These are phyloP conservation scores for Aspergillus ochraceus DNA, from an alignment of 2,329 filamentous ascomycete species.

Conservation along the genomic window DNA sequence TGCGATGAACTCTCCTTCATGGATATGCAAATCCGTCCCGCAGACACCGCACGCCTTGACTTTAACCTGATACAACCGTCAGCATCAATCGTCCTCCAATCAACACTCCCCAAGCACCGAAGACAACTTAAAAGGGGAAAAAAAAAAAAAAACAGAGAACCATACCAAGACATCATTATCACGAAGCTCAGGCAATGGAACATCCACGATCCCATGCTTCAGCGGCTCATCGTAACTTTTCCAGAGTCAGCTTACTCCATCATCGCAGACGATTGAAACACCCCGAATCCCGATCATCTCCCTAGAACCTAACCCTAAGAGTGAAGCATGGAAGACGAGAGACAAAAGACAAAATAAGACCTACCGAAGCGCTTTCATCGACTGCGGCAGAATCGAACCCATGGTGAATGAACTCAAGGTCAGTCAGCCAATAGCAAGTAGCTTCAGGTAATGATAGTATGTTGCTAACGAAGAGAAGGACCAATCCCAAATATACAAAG, in stretches of 20 bases:
- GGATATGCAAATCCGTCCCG: slow-evolving; percentile 54
- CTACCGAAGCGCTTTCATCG: slow-evolving; percentile 64
- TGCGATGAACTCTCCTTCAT: slow-evolving; percentile 67
- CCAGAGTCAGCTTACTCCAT: neutral
- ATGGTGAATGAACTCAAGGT: slow-evolving; percentile 25
- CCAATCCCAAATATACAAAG: neutral
- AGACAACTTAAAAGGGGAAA: neutral
- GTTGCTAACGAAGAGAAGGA: neutral
- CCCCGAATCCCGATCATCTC: neutral
- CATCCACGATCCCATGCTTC: slow-evolving; percentile 60
- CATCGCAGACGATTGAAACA: too few relatives aligned
- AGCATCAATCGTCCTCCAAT: neutral
- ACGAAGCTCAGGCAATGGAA: slow-evolving; percentile 62
- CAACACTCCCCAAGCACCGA: too few relatives aligned
- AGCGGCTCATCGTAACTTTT: slow-evolving; percentile 61
- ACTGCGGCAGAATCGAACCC: slow-evolving; percentile 47
- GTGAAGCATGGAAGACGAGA: neutral
- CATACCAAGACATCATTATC: slow-evolving; percentile 59
- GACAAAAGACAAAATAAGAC: slow-evolving; percentile 19
- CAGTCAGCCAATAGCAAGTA: neutral
- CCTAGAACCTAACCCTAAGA: neutral
- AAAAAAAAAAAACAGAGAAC: neutral
- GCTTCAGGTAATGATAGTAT: neutral
- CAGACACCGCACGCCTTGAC: slow-evolving; percentile 68
- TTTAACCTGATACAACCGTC: slow-evolving; percentile 50